Percentiles rank a stretch among this genome's conserved stretches.
Conservation (phyloP, 208 protist genomes). For the Acanthamoeba polyphaga region DNA sequence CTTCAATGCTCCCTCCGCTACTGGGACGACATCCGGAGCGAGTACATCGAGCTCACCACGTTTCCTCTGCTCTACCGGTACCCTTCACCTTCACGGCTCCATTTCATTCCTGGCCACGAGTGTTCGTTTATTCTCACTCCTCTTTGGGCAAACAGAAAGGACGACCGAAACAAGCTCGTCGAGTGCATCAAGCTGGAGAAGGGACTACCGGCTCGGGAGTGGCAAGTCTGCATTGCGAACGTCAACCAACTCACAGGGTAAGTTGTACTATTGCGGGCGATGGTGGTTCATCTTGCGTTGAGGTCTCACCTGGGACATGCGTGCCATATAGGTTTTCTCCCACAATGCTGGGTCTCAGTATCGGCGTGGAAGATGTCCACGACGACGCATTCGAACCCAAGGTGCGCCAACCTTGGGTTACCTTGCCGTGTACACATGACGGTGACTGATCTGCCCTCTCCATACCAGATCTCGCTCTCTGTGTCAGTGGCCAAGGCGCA, state of each 20-base stretch:
- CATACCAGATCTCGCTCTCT: neutral
- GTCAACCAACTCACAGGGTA: neutral
- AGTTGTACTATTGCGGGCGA: neutral
- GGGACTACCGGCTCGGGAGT: neutral
- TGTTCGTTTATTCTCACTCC: neutral
- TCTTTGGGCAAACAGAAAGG: neutral
- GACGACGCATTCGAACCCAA: neutral
- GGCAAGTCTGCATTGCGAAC: slow-evolving; percentile 47
- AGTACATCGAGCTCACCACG: slow-evolving; percentile 22
- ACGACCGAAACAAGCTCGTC: neutral
- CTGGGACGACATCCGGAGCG: slow-evolving; percentile 9
- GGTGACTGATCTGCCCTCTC: neutral
- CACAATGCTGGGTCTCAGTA: slow-evolving; percentile 36
- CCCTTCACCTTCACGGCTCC: neutral
- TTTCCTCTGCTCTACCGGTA: slow-evolving; percentile 53
- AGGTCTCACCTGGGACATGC: too few relatives aligned
- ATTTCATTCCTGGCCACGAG: too few relatives aligned
- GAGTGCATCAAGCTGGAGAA: slow-evolving; percentile 7
- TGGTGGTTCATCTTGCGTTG: neutral
- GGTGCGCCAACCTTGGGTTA: neutral
- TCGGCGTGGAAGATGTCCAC: neutral
- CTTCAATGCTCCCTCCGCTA: slow-evolving; percentile 34
- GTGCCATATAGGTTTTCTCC: slow-evolving; percentile 42
- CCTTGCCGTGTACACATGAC: neutral
- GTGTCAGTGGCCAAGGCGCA: slow-evolving; percentile 1